Base-by-base conservation (phyloP, 805 yeast genomes). In the Lachancea mirantina region DNA sequence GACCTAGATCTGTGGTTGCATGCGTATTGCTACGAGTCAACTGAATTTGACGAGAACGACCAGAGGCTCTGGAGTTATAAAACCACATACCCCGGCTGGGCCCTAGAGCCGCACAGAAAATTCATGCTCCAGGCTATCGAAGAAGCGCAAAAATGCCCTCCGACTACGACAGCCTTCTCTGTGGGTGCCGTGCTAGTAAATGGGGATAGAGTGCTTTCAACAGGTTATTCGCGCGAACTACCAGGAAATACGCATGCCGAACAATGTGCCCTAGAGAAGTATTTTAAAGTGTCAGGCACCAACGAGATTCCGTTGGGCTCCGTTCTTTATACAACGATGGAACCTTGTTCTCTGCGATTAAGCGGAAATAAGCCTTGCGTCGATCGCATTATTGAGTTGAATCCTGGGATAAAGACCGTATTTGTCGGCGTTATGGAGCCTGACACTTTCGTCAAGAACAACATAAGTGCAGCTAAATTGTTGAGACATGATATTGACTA, bases 201-300 rank as follows among this genome's bases (percentile, higher is more conserved):
- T 35, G 80, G 82, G 23, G 70, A 69, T 14, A 49, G 70, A 32
- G 64, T 89, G 0, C 52, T 92, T n/a, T 68, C 81, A 6, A 76
- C 84, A 0, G 98, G 98, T 0, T 85, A 74, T 50, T 84, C 97
- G 0, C 68, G 97, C 34, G 98, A 92, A 56, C 62, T 88, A 2
- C 83, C 80, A 13, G 98, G 97, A 0, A 92, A 89, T 57, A 89
- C 98, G 0, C 98, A 89, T 55, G 98, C 98, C 3, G 98, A 92
- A 50, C 96, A 92, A 54, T 81, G 94, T 63, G 96, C 96, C 0
- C 52, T 92, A 36, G 81, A 77, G 19, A 92, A 92, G 56, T 80
- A 78, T 45, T 74, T 66, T 36, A 45, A 50, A 5, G 46, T 57
- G 23, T 53, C 59, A 1, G 46, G 58, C 26, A 39, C 38, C 4